Evolutionary conservation across 371 early-diverging fungal genomes (phyloP).

Genomic region (Syncephalastrum monosporum): DNA sequence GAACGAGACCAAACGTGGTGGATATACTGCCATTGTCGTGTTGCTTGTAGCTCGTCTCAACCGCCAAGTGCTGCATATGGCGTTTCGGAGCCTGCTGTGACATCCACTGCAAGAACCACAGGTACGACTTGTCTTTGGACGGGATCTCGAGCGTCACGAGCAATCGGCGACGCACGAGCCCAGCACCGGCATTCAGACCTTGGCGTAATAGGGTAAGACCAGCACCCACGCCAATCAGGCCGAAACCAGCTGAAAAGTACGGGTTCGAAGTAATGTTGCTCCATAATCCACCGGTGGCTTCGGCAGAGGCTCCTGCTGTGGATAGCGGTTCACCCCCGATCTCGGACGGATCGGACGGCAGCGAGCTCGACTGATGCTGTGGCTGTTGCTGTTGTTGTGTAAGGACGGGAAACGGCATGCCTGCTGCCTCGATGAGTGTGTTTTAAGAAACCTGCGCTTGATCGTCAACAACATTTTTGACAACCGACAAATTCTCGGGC

Average conservation of each 20-base stretch:
- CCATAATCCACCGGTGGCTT: conserved; percentile 16
- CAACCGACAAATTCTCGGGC: no score
- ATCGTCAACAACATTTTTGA: no score
- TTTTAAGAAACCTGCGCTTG: no score
- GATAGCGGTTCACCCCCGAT: no score
- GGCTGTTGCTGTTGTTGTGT: no score
- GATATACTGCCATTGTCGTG: conserved; percentile 90
- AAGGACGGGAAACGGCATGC: no score
- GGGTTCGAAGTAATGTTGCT: conserved; percentile 68
- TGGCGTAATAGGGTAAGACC: conserved; percentile 78
- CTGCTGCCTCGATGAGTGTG: no score
- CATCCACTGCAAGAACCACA: conserved; percentile 95
- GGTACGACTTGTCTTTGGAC: conserved; percentile 88
- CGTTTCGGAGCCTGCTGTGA: conserved; percentile 59
- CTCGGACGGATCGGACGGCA: no score
- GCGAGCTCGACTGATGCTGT: no score
- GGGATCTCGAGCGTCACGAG: conserved; percentile 94
- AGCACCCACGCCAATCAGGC: conserved; percentile 89
- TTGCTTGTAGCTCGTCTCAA: conserved; percentile 85
- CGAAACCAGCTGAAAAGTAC: conserved; percentile 93
- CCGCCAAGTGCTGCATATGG: conserved; percentile 76
- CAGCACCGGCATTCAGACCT: conserved; percentile 67
- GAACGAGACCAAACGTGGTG: conserved; percentile 85
- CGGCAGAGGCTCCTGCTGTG: no score
- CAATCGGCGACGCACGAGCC: conserved; percentile 71